Evolutionary conservation across 2,329 filamentous ascomycete species (phyloP).

Genomic region (Diaporthe helianthi): DNA sequence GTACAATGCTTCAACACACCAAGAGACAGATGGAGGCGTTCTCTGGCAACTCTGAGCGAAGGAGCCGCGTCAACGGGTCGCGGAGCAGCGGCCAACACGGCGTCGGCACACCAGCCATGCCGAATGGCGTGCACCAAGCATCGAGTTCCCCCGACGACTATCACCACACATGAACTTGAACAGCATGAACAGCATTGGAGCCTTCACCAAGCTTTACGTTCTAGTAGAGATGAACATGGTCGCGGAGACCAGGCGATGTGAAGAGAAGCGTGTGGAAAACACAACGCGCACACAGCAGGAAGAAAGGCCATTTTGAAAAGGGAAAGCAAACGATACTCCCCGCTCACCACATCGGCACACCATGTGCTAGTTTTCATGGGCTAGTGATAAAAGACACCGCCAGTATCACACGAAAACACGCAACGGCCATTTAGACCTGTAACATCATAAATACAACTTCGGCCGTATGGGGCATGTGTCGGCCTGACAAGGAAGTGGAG

Average conservation of each 20-base stretch:
- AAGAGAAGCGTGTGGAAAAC: neutral
- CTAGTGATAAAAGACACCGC: neutral
- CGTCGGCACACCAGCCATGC: constrained; percentile 36
- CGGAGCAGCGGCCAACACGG: constrained; percentile 25
- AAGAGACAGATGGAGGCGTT: constrained; percentile 69
- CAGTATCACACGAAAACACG: neutral
- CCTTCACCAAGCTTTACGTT: neutral
- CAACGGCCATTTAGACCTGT: neutral
- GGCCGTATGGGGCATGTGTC: neutral
- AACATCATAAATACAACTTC: neutral
- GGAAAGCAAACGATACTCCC: constrained; percentile 21
- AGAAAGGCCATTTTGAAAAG: neutral
- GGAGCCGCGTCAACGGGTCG: constrained; percentile 33
- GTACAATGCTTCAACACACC: constrained; percentile 70
- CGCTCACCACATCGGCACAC: neutral
- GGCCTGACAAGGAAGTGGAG: neutral
- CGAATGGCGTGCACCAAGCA: constrained; percentile 38
- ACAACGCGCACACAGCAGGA: neutral
- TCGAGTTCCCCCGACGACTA: constrained; percentile 34
- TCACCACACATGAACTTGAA: constrained; percentile 37
- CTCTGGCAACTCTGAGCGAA: constrained; percentile 52
- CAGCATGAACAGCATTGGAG: neutral
- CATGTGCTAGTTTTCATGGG: neutral
- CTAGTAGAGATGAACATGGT: neutral
- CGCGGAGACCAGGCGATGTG: neutral